Conservation (phyloP, 2,329 filamentous ascomycete species). For the Paecilomyces variotii region DNA sequence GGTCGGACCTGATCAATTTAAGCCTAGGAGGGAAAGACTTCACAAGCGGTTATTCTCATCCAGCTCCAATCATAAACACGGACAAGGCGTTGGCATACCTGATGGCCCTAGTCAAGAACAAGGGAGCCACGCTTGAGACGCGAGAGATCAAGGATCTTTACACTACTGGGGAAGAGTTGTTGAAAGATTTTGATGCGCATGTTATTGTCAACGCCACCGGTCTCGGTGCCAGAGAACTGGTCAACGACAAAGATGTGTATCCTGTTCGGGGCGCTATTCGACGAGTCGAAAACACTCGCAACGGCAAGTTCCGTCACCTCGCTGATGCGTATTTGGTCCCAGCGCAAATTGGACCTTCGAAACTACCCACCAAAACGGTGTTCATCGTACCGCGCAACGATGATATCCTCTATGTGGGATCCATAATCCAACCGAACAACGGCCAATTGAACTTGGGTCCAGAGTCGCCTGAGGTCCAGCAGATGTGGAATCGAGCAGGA, state of each 20-base stretch:
- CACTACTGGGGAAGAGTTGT: slow-evolving; percentile 27
- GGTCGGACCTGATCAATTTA: too few species aligned
- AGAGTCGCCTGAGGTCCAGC: slow-evolving; percentile 31
- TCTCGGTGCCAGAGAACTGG: slow-evolving; percentile 36
- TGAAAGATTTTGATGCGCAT: slow-evolving; percentile 28
- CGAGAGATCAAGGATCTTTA: slow-evolving; percentile 32
- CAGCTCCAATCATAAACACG: slow-evolving; percentile 41
- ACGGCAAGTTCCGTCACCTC: slow-evolving; percentile 34
- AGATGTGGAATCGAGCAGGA: slow-evolving; percentile 38
- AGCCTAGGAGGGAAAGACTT: too few species aligned
- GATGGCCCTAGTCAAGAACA: slow-evolving; percentile 32
- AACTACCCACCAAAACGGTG: slow-evolving; percentile 23
- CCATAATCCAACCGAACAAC: slow-evolving; percentile 30
- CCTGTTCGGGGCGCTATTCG: slow-evolving; percentile 39
- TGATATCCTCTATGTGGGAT: slow-evolving; percentile 36
- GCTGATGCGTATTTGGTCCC: slow-evolving; percentile 17
- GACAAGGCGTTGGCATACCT: slow-evolving; percentile 38
- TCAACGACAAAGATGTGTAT: slow-evolving; percentile 33
- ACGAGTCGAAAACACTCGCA: slow-evolving; percentile 39
- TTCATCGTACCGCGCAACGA: slow-evolving; percentile 41
- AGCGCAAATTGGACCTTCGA: too few species aligned
- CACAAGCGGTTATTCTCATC: slow-evolving; percentile 35
- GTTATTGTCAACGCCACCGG: slow-evolving; percentile 40
- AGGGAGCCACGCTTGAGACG: slow-evolving; percentile 34
- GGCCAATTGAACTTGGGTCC: slow-evolving; percentile 32